Percentiles rank a stretch among this genome's conserved stretches.
Conservation (phyloP, 495 filamentous ascomycete species). For the Podospora sp. region DNA sequence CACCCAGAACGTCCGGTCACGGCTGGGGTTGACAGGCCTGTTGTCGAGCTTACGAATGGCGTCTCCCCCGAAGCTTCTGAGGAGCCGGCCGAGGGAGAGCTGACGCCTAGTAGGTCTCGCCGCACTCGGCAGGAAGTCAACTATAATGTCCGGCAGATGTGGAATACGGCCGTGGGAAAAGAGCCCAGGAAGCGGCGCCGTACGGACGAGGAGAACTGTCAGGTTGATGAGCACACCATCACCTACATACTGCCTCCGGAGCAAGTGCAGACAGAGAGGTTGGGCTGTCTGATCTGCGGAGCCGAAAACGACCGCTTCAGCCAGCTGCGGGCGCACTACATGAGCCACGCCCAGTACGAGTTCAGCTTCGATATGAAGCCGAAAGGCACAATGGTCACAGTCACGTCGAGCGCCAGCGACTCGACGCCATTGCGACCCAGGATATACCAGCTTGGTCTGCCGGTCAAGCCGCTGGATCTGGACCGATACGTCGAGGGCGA, state of each 20-base stretch:
- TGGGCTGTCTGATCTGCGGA: conserved; percentile 51
- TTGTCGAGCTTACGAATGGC: conserved; percentile 13
- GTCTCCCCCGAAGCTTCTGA: conserved; percentile 18
- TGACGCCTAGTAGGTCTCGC: conserved; percentile 45
- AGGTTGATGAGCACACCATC: conserved; percentile 38
- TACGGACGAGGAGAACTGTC: conserved; percentile 32
- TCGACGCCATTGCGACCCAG: conserved; percentile 26
- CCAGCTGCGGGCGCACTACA: conserved; percentile 49
- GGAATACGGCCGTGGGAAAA: conserved; percentile 50
- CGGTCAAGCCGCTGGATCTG: conserved; percentile 41
- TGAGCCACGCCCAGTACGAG: conserved; percentile 47
- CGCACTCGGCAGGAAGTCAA: conserved; percentile 48
- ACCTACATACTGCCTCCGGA: conserved; percentile 50
- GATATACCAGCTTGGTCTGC: conserved; percentile 42
- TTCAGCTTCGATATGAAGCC: conserved; percentile 43
- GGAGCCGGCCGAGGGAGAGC: conserved; percentile 33
- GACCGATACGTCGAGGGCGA: conserved; percentile 46
- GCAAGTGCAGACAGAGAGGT: conserved; percentile 43
- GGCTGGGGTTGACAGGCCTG: not conserved
- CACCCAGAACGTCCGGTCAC: conserved; percentile 4
- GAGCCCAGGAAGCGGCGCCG: conserved; percentile 46
- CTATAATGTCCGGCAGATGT: conserved; percentile 56
- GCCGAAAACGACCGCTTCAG: conserved; percentile 43
- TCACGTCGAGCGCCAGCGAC: conserved; percentile 24
- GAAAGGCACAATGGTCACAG: conserved; percentile 27